Evolutionary conservation across 257 asterid species (phyloP).

Genomic region (Nicotiana obtusifolia): DNA sequence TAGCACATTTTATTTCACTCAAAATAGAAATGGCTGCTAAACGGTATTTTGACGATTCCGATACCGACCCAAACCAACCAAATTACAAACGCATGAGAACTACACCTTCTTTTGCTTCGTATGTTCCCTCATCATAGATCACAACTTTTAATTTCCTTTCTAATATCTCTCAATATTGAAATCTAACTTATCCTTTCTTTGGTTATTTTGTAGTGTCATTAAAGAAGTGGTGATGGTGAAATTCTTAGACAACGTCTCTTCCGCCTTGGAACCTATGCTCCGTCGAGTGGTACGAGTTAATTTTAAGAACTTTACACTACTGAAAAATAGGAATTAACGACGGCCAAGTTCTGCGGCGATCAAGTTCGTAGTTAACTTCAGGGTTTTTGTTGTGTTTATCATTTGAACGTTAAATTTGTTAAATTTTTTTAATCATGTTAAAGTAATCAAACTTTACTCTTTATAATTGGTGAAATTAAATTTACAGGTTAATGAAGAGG

Average conservation of each 20-base stretch:
- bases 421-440: too few species aligned
- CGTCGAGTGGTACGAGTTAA: slow-evolving; percentile 50
- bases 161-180: not conserved
- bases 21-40: slow-evolving; percentile 45
- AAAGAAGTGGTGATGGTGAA: slow-evolving; percentile 51
- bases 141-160: too few species aligned
- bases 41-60: slow-evolving; percentile 30
- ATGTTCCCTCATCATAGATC: slow-evolving; percentile 10
- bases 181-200: not conserved
- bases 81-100: slow-evolving; percentile 39
- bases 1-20: not conserved
- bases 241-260: slow-evolving; percentile 47
- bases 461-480: too few species aligned
- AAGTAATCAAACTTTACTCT: too few species aligned
- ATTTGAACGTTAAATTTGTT: too few species aligned
- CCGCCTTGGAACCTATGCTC: slow-evolving; percentile 65
- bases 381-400: too few species aligned
- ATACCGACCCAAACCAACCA: slow-evolving; percentile 31
- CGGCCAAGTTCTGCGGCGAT: rapidly evolving
- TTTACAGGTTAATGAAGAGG: slow-evolving; percentile 60
- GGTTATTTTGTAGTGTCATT: slow-evolving; percentile 38
- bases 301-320: too few species aligned
- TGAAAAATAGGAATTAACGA: too few species aligned
- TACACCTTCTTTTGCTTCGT: slow-evolving; percentile 58
- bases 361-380: too few species aligned